Percentiles rank a stretch among this genome's conserved stretches.
These are phyloP conservation scores for Hermanozyma aechmeae DNA, from an alignment of 805 yeast species.

Conservation along the genomic window DNA sequence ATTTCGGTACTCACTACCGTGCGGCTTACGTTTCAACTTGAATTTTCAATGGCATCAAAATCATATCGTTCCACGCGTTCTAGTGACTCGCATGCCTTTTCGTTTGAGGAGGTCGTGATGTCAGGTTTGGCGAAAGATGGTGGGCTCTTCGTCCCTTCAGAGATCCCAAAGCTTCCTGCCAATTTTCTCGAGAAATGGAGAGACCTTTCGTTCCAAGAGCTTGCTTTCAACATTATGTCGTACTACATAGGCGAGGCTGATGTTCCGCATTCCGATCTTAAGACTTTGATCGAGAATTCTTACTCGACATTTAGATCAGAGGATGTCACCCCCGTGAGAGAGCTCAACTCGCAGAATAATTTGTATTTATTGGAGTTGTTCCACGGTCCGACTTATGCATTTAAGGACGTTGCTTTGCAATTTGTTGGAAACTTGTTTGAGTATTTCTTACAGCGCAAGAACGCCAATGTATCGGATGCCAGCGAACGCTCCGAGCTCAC, in stretches of 20 bases:
- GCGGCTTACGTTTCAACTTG: background rate
- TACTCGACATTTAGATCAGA: conserved; percentile 85
- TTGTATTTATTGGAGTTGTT: conserved; percentile 81
- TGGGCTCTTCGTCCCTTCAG: conserved; percentile 85
- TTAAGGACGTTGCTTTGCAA: conserved; percentile 97
- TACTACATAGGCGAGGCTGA: conserved; percentile 66
- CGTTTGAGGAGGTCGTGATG: conserved; percentile 76
- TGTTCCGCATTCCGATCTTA: conserved; percentile 63
- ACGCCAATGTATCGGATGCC: conserved; percentile 38
- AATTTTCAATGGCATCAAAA: background rate
- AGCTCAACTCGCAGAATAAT: conserved; percentile 47
- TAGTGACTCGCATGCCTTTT: conserved; percentile 35
- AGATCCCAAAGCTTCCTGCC: conserved; percentile 57
- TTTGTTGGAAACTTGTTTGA: conserved; percentile 96
- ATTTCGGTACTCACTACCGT: too few relatives aligned
- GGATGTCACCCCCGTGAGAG: conserved; percentile 79
- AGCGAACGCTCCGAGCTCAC: conserved; percentile 72
- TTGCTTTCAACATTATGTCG: conserved; percentile 81
- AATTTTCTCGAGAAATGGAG: conserved; percentile 61
- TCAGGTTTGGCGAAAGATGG: conserved; percentile 96
- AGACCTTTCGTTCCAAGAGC: conserved; percentile 67
- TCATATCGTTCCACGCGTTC: conserved; percentile 80
- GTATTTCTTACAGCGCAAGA: conserved; percentile 74
- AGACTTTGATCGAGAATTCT: conserved; percentile 53
- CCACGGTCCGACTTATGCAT: conserved; percentile 99